Conservation (phyloP, 2,329 filamentous ascomycete species). For the Mycosphaerella sp. region DNA sequence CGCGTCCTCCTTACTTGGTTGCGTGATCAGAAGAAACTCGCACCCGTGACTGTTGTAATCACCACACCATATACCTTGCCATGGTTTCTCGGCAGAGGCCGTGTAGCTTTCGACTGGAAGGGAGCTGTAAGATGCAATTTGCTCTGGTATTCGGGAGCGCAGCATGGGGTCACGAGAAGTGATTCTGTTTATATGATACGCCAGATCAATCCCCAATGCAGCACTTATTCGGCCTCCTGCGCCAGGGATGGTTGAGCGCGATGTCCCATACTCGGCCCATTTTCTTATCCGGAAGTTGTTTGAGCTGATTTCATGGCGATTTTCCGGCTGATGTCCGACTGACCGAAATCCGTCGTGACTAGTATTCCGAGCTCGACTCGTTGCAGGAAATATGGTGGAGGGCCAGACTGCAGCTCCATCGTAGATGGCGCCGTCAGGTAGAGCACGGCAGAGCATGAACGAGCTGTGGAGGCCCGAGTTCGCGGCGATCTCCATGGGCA, state of each 20-base stretch:
- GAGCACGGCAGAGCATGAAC: constrained; percentile 58
- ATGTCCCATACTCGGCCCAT: constrained; percentile 61
- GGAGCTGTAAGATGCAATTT: constrained; percentile 61
- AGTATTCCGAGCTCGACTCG: constrained; percentile 51
- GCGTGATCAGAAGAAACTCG: constrained; percentile 78
- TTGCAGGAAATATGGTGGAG: constrained; percentile 61
- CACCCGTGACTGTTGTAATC: constrained; percentile 85
- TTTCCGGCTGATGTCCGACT: constrained; percentile 45
- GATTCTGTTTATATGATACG: constrained; percentile 24
- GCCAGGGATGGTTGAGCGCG: constrained; percentile 31
- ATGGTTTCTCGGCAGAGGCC: constrained; percentile 72
- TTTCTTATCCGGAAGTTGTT: constrained; percentile 66
- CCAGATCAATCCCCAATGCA: constrained; percentile 30
- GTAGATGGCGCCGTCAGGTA: constrained; percentile 40
- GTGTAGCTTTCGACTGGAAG: constrained; percentile 70
- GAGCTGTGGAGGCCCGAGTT: constrained; percentile 54
- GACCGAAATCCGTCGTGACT: constrained; percentile 42
- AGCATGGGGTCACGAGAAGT: constrained; percentile 33
- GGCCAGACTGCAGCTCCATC: constrained; percentile 58
- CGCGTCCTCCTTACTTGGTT: constrained; percentile 52
- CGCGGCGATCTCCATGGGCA: constrained; percentile 43
- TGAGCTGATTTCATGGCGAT: constrained; percentile 57
- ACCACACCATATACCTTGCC: constrained; percentile 85
- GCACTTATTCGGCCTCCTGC: constrained; percentile 21
- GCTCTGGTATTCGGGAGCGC: constrained; percentile 46